Evolutionary conservation across 306 rosid species (phyloP).

Genomic region (Quillaja saponaria): DNA sequence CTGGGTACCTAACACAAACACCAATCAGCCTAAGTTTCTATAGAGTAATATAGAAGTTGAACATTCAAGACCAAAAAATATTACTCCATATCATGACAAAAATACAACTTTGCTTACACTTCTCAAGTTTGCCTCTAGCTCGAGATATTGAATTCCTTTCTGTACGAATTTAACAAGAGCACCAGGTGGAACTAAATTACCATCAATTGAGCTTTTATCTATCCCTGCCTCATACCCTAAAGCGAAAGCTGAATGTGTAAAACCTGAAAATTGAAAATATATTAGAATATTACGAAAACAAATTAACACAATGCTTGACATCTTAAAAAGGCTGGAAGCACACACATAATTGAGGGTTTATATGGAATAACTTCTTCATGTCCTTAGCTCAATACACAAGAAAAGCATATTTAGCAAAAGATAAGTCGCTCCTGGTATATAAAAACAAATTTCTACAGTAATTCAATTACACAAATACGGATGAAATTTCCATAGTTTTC

Average conservation of each 20-base stretch:
- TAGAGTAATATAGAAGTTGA: neutral
- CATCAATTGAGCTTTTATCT: constrained; percentile 48
- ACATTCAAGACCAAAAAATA: neutral
- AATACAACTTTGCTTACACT: constrained; percentile 43
- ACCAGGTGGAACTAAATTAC: constrained; percentile 61
- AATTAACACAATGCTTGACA: neutral
- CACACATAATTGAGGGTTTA: no score
- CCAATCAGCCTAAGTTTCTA: constrained; percentile 37
- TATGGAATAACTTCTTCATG: no score
- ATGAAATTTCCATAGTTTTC: no score
- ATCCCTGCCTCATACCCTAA: constrained; percentile 66
- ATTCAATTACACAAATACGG: no score
- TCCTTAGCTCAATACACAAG: no score
- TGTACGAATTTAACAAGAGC: constrained; percentile 64
- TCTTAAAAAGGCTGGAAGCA: neutral
- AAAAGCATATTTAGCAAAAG: no score
- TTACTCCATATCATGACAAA: constrained; percentile 6
- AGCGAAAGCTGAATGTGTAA: constrained; percentile 69
- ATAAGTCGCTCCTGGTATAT: no score
- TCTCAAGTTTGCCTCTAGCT: constrained; percentile 64
- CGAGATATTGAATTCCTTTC: constrained; percentile 69
- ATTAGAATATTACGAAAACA: constrained; percentile 1
- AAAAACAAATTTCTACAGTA: no score
- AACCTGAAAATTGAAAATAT: constrained; percentile 43
- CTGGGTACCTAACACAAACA: constrained; percentile 49